Conservation (phyloP, 2,329 filamentous ascomycete species). For the Colletotrichum scovillei region DNA sequence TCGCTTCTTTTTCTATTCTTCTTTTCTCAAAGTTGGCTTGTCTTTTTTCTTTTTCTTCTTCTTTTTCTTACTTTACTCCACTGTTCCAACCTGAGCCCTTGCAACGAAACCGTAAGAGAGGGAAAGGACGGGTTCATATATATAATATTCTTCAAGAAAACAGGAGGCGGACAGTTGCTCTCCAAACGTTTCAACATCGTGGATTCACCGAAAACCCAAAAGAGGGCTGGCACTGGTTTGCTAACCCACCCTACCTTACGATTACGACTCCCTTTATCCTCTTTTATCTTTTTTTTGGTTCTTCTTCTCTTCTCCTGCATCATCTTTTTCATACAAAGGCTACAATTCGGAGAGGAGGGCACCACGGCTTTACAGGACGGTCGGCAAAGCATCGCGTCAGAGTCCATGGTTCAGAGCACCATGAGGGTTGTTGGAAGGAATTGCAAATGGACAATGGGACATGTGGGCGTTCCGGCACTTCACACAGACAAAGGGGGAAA, state of each 20-base stretch:
- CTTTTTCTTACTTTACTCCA: background rate
- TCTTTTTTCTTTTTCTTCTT: background rate
- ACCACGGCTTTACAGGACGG: constrained; percentile 6
- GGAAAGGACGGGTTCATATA: background rate
- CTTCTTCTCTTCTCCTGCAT: background rate
- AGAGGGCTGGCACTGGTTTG: constrained; percentile 18
- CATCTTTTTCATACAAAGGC: background rate
- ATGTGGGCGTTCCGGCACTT: constrained; percentile 2
- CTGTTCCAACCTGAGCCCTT: background rate
- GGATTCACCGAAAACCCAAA: background rate
- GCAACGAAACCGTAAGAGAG: background rate
- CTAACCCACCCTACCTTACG: constrained; percentile 12
- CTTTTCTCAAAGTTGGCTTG: background rate
- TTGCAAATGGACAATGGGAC: background rate
- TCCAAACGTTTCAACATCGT: background rate
- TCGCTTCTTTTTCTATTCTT: background rate
- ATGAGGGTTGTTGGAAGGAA: background rate
- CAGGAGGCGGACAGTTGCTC: background rate
- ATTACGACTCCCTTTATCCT: constrained; percentile 3
- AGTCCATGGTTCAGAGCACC: background rate
- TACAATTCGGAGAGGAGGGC: background rate
- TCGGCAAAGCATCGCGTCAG: constrained; percentile 12
- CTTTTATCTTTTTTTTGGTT: too few species aligned
- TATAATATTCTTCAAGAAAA: background rate
- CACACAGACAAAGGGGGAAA: background rate